A percentile compares a stretch with the other conserved stretches of the same genome.
Evolutionary conservation across 2,329 filamentous ascomycete species (phyloP).

Genomic region (Fusarium sp.): DNA sequence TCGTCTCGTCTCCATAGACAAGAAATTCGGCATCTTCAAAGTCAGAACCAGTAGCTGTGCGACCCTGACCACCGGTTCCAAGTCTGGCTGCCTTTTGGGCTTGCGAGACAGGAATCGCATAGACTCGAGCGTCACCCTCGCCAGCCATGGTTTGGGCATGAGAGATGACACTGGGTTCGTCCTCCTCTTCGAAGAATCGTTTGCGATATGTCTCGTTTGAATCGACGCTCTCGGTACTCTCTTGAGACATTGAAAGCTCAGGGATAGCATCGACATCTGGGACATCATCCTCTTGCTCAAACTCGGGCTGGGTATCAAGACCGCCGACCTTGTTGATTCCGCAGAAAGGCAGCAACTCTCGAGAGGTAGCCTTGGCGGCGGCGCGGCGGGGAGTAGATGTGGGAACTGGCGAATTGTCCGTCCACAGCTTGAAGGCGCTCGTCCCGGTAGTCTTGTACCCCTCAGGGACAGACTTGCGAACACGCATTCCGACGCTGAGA

Average conservation of each 20-base stretch:
- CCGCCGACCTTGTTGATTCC: constrained; percentile 82
- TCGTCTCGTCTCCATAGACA: constrained; percentile 57
- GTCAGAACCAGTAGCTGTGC: constrained; percentile 60
- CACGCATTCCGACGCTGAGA: constrained; percentile 92
- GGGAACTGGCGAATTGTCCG: constrained; percentile 44
- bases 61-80: constrained; percentile 56
- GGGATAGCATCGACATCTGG: constrained; percentile 55
- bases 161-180: constrained; percentile 51
- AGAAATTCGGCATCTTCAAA: constrained; percentile 78
- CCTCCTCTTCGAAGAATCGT: constrained; percentile 58
- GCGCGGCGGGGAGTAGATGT: constrained; percentile 10
- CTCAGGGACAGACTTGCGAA: constrained; percentile 92
- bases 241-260: constrained; percentile 65
- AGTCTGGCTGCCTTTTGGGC: constrained; percentile 37
- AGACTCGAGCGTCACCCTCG: constrained; percentile 54
- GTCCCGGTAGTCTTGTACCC: constrained; percentile 82
- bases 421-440: constrained; percentile 64
- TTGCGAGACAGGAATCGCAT: constrained; percentile 59
- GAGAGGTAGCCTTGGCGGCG: constrained; percentile 47
- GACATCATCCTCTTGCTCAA: constrained; percentile 41
- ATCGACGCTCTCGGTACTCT: constrained; percentile 56
- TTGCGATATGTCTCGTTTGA: constrained; percentile 53
- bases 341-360: constrained; percentile 83
- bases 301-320: constrained; percentile 67
- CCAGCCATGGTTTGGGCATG: constrained; percentile 51